A percentile compares a stretch with the other conserved stretches of the same genome.
phyloP scores from a whole-genome alignment of 257 asterid species.

The Nicotiana undulata region DNA sequence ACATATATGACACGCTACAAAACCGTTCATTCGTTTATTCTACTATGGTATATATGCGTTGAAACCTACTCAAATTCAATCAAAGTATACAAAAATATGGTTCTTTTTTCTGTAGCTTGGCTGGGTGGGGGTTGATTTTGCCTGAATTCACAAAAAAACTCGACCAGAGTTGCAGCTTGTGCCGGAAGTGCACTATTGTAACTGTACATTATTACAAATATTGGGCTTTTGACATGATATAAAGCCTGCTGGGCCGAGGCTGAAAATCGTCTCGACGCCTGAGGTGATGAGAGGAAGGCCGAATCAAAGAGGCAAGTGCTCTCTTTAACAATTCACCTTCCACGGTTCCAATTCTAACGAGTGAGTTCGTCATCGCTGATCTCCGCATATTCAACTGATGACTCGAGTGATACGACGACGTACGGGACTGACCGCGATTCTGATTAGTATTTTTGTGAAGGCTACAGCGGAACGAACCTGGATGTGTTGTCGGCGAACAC shows the following conservation, averaged over 20 bases:
- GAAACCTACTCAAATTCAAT: neutral
- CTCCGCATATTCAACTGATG: constrained; percentile 72
- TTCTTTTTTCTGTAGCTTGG: neutral
- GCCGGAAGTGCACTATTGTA: neutral
- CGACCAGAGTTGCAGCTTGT: too few relatives aligned
- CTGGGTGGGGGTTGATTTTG: neutral
- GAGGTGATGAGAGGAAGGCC: constrained; percentile 73
- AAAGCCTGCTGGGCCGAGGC: constrained; percentile 74
- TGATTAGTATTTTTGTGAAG: constrained; percentile 11
- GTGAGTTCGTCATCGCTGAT: constrained; percentile 91
- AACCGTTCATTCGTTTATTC: neutral
- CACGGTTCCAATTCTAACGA: constrained; percentile 84
- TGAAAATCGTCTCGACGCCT: constrained; percentile 67
- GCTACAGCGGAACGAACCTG: constrained; percentile 37
- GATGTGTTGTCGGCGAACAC: constrained; percentile 35
- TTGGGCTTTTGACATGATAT: constrained; percentile 59
- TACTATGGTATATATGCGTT: neutral
- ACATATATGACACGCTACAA: neutral
- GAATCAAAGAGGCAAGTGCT: constrained; percentile 73
- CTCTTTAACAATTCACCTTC: constrained; percentile 84
- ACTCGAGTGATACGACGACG: constrained; percentile 39
- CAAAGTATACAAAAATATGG: neutral
- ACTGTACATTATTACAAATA: constrained; percentile 8
- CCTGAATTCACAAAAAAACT: neutral
- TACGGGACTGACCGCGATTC: neutral